Evolutionary conservation across 768 basidiomycete genomes (phyloP), one percentile per base, ranked within the genome.

Genomic region (Mycena leptocephala): DNA sequence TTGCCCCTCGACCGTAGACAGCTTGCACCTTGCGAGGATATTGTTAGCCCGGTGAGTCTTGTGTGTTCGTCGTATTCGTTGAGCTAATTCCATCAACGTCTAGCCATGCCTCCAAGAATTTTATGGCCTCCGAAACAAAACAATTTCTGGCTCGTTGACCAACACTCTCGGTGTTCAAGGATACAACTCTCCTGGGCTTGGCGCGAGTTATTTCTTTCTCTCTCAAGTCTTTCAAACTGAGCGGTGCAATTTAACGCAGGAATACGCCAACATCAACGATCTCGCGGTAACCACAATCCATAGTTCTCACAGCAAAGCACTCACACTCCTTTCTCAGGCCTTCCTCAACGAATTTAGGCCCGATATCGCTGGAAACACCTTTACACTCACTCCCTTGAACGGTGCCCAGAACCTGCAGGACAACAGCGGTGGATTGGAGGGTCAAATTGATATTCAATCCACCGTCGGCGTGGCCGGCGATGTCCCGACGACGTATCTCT

Each of bases 1-100:
- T 22, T 32, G 61, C 30, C 58, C 56, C 46, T 53, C 30, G 33
- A 71, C 46, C 59, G 59, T 16, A 71, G 70, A 62, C 70, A 71
- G 58, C 70, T 71, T 53, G 61, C 61, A 39, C 70, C 70, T 71
- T 71, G 70, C 33, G 58, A 62, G 59, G 70, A 71, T 62, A 71
- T 71, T 63, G 61, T 63, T 71, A 41, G 46, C 33, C 70, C 70
- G 70, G 70, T 71, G 3, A 41, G 70, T 62, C 46, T 26, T 26
- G 48, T 32, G 18, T 71, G 24, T 71, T 46, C 39, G 39, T 70
- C 28, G 11, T 20, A 71, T 32, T 71, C 41, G 46, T 30, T 63
- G 33, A 56, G 61, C 48, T 59, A n/a, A 63, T 71, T 62, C 18
- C 35, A 63, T 63, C 46, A n/a, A 62, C 46, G 48, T 48, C 46